Evolutionary conservation across 1,139 yeast species (phyloP).

Genomic region (Oligophagozyma castellii): DNA sequence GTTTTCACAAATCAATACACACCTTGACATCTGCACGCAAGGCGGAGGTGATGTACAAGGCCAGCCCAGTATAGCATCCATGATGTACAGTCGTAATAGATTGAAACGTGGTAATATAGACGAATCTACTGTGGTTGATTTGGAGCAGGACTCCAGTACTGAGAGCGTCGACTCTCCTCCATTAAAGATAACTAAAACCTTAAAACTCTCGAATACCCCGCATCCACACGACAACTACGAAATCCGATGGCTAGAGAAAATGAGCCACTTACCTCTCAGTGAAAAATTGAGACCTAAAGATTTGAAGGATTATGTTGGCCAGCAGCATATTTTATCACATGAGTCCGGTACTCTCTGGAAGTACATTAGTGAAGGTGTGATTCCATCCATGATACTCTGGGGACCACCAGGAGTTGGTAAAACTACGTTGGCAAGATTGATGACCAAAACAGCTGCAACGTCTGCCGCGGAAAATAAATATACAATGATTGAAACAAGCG

Average conservation of each 20-base stretch:
- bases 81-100: too few relatives aligned
- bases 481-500: constrained; percentile 72
- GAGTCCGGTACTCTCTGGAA: constrained; percentile 57
- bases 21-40: constrained; percentile 17
- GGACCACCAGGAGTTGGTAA: constrained; percentile 97
- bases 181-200: constrained; percentile 1
- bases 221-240: constrained; percentile 27
- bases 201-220: neutral
- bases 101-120: too few relatives aligned
- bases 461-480: constrained; percentile 25
- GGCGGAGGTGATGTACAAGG: constrained; percentile 3
- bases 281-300: constrained; percentile 70
- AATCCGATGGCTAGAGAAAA: constrained; percentile 29
- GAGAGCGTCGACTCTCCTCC: too few relatives aligned
- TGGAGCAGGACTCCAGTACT: too few relatives aligned
- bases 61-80: too few relatives aligned
- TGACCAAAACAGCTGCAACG: constrained; percentile 25
- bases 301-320: constrained; percentile 75
- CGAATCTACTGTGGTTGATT: too few relatives aligned
- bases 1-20: constrained; percentile 17
- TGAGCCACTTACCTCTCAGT: constrained; percentile 59
- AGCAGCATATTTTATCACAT: constrained; percentile 60
- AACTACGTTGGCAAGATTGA: constrained; percentile 52
- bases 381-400: constrained; percentile 86
- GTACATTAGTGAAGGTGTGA: constrained; percentile 42